Conservation (phyloP, 352 stramenopile genomes). For the Aphanomyces invadans region DNA sequence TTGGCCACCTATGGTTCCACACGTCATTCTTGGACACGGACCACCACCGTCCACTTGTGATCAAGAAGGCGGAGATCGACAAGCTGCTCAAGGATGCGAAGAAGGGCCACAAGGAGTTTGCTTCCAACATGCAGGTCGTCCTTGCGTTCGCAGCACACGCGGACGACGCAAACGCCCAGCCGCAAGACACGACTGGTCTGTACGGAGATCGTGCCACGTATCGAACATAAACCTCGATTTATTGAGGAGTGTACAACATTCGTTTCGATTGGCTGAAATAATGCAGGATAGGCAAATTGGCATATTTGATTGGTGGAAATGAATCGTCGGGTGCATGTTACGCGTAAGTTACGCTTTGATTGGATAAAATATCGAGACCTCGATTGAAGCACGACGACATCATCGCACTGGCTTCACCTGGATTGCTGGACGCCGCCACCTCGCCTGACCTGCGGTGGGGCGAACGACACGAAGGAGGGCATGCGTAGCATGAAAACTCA, state of each 20-base stretch:
- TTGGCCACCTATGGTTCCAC: slow-evolving; percentile 75
- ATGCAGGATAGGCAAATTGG: neutral
- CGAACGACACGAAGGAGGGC: too few species aligned
- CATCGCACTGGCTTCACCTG: neutral
- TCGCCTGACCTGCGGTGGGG: too few species aligned
- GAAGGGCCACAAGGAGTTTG: slow-evolving; percentile 54
- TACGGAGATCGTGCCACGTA: neutral
- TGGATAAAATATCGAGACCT: neutral
- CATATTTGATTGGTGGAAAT: slow-evolving; percentile 15
- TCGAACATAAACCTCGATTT: too few species aligned
- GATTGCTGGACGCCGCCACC: too few species aligned
- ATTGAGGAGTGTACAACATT: too few species aligned
- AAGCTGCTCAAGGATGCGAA: slow-evolving; percentile 63
- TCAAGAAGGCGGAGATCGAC: slow-evolving; percentile 62
- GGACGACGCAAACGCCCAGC: too few species aligned
- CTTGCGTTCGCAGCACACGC: slow-evolving; percentile 55
- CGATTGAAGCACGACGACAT: neutral
- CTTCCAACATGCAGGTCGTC: slow-evolving; percentile 40
- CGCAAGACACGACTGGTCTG: too few species aligned
- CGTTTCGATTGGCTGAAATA: neutral
- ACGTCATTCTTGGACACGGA: slow-evolving; percentile 45
- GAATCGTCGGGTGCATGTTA: neutral
- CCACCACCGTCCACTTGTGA: slow-evolving; percentile 31
- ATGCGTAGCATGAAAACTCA: neutral
- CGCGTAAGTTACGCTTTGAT: neutral